These are phyloP conservation scores for Kwoniella botswanensis DNA, from an alignment of 768 basidiomycete genomes.

Conservation along the genomic window DNA sequence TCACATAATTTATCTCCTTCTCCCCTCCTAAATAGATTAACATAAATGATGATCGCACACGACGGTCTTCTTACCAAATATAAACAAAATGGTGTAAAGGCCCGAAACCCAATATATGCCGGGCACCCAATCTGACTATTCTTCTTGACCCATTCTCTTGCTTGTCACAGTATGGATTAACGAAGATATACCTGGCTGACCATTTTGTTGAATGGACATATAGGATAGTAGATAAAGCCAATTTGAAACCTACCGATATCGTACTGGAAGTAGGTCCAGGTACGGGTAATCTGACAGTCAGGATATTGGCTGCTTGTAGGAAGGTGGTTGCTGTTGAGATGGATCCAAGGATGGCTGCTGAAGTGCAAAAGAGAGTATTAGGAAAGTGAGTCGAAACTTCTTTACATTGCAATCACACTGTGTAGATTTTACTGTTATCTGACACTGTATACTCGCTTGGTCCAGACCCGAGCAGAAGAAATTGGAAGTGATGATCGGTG, in stretches of 20 bases:
- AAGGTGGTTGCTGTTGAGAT: slow-evolving; percentile 88
- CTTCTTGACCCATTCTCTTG: background rate
- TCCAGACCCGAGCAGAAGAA: slow-evolving; percentile 90
- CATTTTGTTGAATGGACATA: background rate
- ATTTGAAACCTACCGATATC: slow-evolving; percentile 88
- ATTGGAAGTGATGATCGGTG: slow-evolving; percentile 92
- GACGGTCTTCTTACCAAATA: slow-evolving; percentile 23
- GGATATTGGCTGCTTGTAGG: slow-evolving; percentile 90
- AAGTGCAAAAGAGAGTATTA: slow-evolving; percentile 94
- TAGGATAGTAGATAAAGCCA: slow-evolving; percentile 73
- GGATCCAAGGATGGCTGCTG: slow-evolving; percentile 98
- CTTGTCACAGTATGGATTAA: no score
- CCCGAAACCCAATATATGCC: slow-evolving; percentile 22
- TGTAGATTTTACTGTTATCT: background rate
- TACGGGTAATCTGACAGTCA: slow-evolving; percentile 92
- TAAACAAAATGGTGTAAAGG: slow-evolving; percentile 21
- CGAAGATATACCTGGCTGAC: no score
- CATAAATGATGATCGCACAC: slow-evolving; percentile 23
- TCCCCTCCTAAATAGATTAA: no score
- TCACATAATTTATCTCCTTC: no score
- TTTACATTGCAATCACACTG: background rate
- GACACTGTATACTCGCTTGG: background rate
- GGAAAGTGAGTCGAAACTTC: slow-evolving; percentile 76
- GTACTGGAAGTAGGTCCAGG: slow-evolving; percentile 98
- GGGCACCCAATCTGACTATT: slow-evolving; percentile 14